phyloP scores from a whole-genome alignment of 805 yeast genomes.

The Saturnispora bothae region DNA sequence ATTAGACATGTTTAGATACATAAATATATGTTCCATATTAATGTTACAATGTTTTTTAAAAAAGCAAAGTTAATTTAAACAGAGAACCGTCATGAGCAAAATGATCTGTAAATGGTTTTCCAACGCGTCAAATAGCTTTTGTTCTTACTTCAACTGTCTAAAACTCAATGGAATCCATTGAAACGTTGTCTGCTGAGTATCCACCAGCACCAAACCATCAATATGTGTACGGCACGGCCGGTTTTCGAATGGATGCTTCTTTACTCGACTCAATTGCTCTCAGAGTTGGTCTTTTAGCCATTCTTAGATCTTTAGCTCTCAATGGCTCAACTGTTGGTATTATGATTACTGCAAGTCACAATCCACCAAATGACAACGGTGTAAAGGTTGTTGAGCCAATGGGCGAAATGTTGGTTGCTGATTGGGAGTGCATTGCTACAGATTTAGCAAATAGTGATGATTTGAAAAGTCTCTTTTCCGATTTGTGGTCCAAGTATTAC shows the following conservation, averaged over 20 bases:
- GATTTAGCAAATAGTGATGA: constrained; percentile 60
- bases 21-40: no score
- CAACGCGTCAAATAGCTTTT: no score
- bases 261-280: constrained; percentile 71
- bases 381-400: constrained; percentile 88
- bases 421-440: constrained; percentile 83
- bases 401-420: constrained; percentile 77
- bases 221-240: constrained; percentile 91
- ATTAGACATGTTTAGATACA: no score
- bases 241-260: constrained; percentile 71
- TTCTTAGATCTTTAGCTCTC: constrained; percentile 65
- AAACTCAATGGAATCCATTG: no score
- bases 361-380: constrained; percentile 87
- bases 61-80: no score
- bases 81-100: no score
- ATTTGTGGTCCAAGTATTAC: constrained; percentile 34
- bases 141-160: no score
- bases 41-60: no score
- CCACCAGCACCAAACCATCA: no score
- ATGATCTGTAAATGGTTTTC: no score
- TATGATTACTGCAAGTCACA: constrained; percentile 94
- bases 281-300: constrained; percentile 74
- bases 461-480: constrained; percentile 11
- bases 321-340: constrained; percentile 68
- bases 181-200: no score